Conservation (phyloP, 1,284 basidiomycete species). For the Fomitopsis betulina region DNA sequence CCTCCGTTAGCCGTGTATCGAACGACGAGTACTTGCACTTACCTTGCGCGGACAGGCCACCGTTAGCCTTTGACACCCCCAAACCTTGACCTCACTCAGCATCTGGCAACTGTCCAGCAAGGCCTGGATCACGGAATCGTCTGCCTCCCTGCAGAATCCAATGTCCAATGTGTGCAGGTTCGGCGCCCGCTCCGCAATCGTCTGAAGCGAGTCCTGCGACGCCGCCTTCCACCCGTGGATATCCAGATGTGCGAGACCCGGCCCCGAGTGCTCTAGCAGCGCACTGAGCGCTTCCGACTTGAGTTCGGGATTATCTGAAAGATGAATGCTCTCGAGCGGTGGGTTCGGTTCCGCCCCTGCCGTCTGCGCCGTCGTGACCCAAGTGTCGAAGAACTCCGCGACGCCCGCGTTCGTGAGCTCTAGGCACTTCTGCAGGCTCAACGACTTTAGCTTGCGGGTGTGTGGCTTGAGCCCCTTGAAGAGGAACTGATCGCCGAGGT, state of each 20-base stretch:
- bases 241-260: slow-evolving; percentile 56
- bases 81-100: slow-evolving; percentile 59
- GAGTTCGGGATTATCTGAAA: slow-evolving; percentile 63
- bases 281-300: slow-evolving; percentile 55
- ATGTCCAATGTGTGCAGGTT: slow-evolving; percentile 69
- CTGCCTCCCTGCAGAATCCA: slow-evolving; percentile 83
- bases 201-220: slow-evolving; percentile 49
- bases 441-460: slow-evolving; percentile 45
- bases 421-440: slow-evolving; percentile 57
- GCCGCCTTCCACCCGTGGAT: slow-evolving; percentile 78
- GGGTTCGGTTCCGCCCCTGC: slow-evolving; percentile 32
- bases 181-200: slow-evolving; percentile 43
- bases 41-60: slow-evolving; percentile 53
- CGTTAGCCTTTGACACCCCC: slow-evolving; percentile 68
- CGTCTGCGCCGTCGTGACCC: slow-evolving; percentile 18
- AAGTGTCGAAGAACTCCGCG: slow-evolving; percentile 56
- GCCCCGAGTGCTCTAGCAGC: slow-evolving; percentile 69
- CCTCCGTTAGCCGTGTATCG: slow-evolving; percentile 24
- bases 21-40: slow-evolving; percentile 17
- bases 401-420: slow-evolving; percentile 71
- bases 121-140: slow-evolving; percentile 79
- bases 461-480: slow-evolving; percentile 56
- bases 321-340: slow-evolving; percentile 47
- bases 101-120: slow-evolving; percentile 55
- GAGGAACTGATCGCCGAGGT: slow-evolving; percentile 55